Evolutionary conservation across 169 alveolate species (phyloP).

Genomic region (Condylostoma magnum): DNA sequence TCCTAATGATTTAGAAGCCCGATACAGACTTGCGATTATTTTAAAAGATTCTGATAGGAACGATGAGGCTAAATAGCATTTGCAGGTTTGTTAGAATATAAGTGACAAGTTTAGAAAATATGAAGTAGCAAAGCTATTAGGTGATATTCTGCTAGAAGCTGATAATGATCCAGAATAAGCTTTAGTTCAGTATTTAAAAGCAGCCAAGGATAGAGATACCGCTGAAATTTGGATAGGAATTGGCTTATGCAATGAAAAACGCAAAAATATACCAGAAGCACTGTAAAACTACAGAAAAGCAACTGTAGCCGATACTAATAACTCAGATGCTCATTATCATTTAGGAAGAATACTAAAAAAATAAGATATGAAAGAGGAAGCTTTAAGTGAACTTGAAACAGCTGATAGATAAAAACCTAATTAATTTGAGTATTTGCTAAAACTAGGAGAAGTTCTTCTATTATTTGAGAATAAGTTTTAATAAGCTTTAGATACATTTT

Average conservation of each 20-base stretch:
- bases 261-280: slow-evolving; percentile 55
- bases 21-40: slow-evolving; percentile 38
- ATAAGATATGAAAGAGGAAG: slow-evolving; percentile 24
- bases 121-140: slow-evolving; percentile 41
- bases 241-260: slow-evolving; percentile 71
- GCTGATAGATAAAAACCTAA: slow-evolving; percentile 15
- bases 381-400: slow-evolving; percentile 25
- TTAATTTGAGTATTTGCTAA: slow-evolving; percentile 31
- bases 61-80: slow-evolving; percentile 43
- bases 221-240: slow-evolving; percentile 47
- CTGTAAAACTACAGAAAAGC: slow-evolving; percentile 48
- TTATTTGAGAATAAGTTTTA: slow-evolving; percentile 12
- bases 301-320: slow-evolving; percentile 28
- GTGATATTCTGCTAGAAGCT: slow-evolving; percentile 46
- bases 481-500: slow-evolving; percentile 1
- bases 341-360: slow-evolving; percentile 47
- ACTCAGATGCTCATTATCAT: slow-evolving; percentile 31
- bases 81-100: slow-evolving; percentile 24
- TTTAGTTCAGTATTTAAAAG: slow-evolving; percentile 18
- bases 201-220: slow-evolving; percentile 29
- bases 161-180: slow-evolving; percentile 47
- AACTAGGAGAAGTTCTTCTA: slow-evolving; percentile 43
- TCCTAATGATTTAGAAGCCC: slow-evolving; percentile 38
- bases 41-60: slow-evolving; percentile 43
- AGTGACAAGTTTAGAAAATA: slow-evolving; percentile 40